Conservation (phyloP, 306 rosid species). For the Casuarina glauca region DNA sequence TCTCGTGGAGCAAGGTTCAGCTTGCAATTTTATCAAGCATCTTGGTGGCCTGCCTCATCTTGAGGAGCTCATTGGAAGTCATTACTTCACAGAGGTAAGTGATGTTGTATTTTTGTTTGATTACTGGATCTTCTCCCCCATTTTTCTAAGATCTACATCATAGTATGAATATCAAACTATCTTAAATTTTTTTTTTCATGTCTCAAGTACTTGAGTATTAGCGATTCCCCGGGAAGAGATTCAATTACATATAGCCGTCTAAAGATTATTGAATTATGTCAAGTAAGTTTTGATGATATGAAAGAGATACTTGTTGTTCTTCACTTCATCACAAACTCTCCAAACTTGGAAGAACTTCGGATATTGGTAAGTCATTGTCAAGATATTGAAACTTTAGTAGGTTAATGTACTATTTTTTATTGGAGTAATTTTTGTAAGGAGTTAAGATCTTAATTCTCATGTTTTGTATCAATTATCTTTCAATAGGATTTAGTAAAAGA, state of each 20-base stretch:
- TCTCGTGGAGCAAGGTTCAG: conserved; percentile 56
- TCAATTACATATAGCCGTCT: conserved; percentile 54
- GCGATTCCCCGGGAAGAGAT: conserved; percentile 44
- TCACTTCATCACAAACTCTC: conserved; percentile 76
- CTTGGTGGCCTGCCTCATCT: conserved; percentile 86
- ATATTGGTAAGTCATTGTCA: conserved; percentile 64
- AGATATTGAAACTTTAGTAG: background rate
- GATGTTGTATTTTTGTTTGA: conserved; percentile 18
- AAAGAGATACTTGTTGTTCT: conserved; percentile 86
- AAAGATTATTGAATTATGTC: conserved; percentile 68
- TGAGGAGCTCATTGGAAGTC: conserved; percentile 73
- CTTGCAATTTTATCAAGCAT: conserved; percentile 70
- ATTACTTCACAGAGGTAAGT: conserved; percentile 87
- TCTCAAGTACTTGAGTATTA: conserved; percentile 87
- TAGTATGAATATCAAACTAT: conserved; percentile 7
- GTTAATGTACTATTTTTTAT: conserved; percentile 5
- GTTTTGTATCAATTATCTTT: conserved; percentile 21
- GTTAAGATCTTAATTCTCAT: conserved; percentile 3
- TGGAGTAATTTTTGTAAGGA: conserved; percentile 16
- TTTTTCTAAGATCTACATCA: conserved; percentile 11
- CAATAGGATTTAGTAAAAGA: conserved; percentile 58
- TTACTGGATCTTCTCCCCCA: conserved; percentile 14
- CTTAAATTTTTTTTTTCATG: conserved; percentile 1
- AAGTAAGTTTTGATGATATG: conserved; percentile 93
- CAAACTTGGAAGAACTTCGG: conserved; percentile 76